Evolutionary conservation across 495 filamentous ascomycete species (phyloP), one percentile per base, ranked within the genome.

Genomic region (Penicillium waksmanii): DNA sequence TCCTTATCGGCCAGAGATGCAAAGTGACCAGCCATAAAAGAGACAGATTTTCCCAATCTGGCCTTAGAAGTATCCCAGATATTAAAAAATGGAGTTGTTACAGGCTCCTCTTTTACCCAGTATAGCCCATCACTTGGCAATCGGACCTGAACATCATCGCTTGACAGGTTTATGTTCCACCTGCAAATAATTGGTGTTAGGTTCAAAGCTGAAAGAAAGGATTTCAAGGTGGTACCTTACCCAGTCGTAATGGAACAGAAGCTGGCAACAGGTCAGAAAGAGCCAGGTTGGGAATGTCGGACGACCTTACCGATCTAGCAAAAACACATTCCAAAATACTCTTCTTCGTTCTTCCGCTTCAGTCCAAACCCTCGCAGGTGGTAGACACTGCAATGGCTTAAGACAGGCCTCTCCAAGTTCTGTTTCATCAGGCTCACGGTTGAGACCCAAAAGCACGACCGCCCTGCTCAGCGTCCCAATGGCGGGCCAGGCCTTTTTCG

Each of bases 321-420:
- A n/a, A n/a, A 38, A 38, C 12, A 68, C 70, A 70, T 71, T 76
- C 82, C 82, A 85, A 55, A 84, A 84, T 4, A 76, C 57, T 9
- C 82, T 58, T 6, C 82, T 67, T 12, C 80, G 71, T 62, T 84
- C 81, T 64, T 85, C 82, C 13, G 76, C 60, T 52, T 84, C 80
- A 4, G 54, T 58, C 79, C 81, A 82, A 56, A 66, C 67, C 48
- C 64, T 46, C 2, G 56, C 18, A 7, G 19, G 35, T 17, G 36
- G 36, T 38, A 38, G 10, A 13, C 11, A 38, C 15, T n/a, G 36
- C 36, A 38, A 13, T 13, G 36, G 36, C 36, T 38, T 38, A 0
- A 38, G 12, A 12, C 36, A 38, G 5, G 36, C 12, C 11, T 38
- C 36, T 12, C 11, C 36, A 9, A 5, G 11, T n/a, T 38, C 1